phyloP scores from a whole-genome alignment of 1,284 basidiomycete species.

The Xerocomus amazonicus region DNA sequence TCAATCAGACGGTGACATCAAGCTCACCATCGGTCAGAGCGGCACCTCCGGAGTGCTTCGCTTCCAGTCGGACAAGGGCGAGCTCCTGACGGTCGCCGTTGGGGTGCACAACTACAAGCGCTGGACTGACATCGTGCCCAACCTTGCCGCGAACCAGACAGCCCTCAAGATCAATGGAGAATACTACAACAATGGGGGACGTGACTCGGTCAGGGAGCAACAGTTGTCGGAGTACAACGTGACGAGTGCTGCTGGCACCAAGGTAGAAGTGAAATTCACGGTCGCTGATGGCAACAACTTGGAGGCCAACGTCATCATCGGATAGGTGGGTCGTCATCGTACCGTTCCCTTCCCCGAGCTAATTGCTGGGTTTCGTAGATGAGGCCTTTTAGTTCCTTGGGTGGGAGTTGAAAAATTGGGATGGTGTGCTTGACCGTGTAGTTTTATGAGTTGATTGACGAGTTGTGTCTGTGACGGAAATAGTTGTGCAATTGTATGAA shows the following conservation, averaged over 20 bases:
- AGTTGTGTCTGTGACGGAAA: too few species aligned
- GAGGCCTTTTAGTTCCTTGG: too few species aligned
- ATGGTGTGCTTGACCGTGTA: too few species aligned
- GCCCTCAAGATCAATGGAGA: constrained; percentile 5
- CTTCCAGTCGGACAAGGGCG: constrained; percentile 30
- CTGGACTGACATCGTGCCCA: constrained; percentile 34
- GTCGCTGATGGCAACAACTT: constrained; percentile 4
- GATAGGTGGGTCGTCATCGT: constrained; percentile 3
- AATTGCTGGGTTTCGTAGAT: too few species aligned
- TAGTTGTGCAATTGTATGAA: too few species aligned
- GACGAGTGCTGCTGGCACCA: constrained; percentile 28
- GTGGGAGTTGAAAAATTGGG: too few species aligned
- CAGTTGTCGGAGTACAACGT: constrained; percentile 1
- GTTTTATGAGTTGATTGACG: too few species aligned
- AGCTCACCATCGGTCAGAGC: constrained; percentile 35
- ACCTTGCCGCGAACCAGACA: constrained; percentile 16
- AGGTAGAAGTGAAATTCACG: not conserved
- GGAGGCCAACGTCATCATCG: constrained; percentile 8
- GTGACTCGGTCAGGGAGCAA: constrained; percentile 19
- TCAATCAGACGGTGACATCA: constrained; percentile 14
- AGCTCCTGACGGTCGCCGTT: constrained; percentile 33
- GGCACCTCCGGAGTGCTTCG: constrained; percentile 40
- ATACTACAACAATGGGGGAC: not conserved
- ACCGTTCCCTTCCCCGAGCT: too few species aligned
- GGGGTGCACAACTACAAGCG: constrained; percentile 41